Conservation (phyloP, 2,329 filamentous ascomycete species). For the Penicillium oxalicum region DNA sequence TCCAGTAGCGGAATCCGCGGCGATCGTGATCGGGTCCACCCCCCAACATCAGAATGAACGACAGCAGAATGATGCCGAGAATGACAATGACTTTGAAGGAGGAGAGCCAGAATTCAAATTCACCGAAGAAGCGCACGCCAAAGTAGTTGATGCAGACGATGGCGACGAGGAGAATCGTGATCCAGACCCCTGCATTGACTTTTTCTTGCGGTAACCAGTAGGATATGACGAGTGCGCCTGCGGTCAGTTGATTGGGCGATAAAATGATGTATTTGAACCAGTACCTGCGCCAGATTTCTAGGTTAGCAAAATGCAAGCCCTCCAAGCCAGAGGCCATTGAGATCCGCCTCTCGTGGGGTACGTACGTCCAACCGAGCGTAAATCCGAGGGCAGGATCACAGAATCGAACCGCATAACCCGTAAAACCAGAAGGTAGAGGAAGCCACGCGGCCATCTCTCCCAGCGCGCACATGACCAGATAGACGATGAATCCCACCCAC, state of each 20-base stretch:
- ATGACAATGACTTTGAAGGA: conserved; percentile 66
- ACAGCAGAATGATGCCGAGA: conserved; percentile 59
- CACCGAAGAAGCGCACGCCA: conserved; percentile 63
- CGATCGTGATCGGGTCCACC: conserved; percentile 59
- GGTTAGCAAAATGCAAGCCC: not conserved
- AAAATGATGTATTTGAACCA: conserved; percentile 79
- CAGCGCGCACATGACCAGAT: conserved; percentile 72
- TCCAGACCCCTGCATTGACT: conserved; percentile 74
- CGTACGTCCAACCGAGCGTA: conserved; percentile 64
- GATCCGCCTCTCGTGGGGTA: conserved; percentile 5
- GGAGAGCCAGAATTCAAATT: conserved; percentile 57
- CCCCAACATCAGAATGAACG: conserved; percentile 58
- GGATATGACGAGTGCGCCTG: conserved; percentile 69
- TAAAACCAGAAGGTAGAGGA: conserved; percentile 71
- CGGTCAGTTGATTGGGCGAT: conserved; percentile 78
- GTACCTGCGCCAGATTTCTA: conserved; percentile 24
- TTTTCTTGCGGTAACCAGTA: conserved; percentile 63
- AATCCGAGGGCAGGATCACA: conserved; percentile 77
- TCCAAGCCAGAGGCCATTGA: too few species aligned
- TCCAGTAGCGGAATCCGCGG: conserved; percentile 63
- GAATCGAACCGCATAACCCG: conserved; percentile 72
- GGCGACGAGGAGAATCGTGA: conserved; percentile 61
- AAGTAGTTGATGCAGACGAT: conserved; percentile 65
- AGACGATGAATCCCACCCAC: conserved; percentile 56
- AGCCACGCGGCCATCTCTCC: conserved; percentile 84